These are phyloP conservation scores for Huntiella bhutanensis DNA, from an alignment of 2,329 filamentous ascomycete species.

Conservation along the genomic window DNA sequence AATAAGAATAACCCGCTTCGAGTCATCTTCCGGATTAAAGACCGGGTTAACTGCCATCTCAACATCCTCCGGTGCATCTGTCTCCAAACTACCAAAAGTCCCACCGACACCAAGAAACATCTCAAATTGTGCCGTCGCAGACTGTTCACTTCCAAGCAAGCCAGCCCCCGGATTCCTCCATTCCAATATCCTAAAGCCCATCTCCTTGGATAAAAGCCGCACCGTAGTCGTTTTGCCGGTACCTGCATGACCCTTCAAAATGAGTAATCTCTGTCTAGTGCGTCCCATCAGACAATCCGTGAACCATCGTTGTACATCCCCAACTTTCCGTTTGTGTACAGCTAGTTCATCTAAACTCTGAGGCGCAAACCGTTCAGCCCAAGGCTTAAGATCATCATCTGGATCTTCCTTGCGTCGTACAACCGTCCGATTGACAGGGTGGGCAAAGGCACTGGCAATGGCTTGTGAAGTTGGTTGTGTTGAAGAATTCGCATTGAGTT, in stretches of 20 bases:
- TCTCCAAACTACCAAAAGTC: conserved; percentile 55
- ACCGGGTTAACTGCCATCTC: neutral
- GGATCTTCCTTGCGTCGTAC: conserved; percentile 10
- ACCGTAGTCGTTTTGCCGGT: conserved; percentile 86
- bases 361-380: conserved; percentile 74
- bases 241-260: conserved; percentile 80
- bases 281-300: conserved; percentile 50
- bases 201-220: conserved; percentile 54
- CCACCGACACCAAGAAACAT: conserved; percentile 74
- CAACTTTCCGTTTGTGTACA: conserved; percentile 86
- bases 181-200: conserved; percentile 62
- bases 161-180: conserved; percentile 70
- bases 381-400: conserved; percentile 49
- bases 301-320: conserved; percentile 71
- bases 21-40: conserved; percentile 9
- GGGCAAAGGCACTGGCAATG: neutral
- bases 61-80: conserved; percentile 7
- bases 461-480: conserved; percentile 19
- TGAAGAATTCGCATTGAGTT: conserved; percentile 9
- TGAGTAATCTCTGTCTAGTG: conserved; percentile 50
- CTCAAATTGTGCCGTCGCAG: conserved; percentile 66
- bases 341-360: conserved; percentile 61
- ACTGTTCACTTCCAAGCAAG: conserved; percentile 41
- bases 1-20: conserved; percentile 44
- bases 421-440: neutral